phyloP scores from a whole-genome alignment of 73 alveolate genomes.

The Urostyla sp. region DNA sequence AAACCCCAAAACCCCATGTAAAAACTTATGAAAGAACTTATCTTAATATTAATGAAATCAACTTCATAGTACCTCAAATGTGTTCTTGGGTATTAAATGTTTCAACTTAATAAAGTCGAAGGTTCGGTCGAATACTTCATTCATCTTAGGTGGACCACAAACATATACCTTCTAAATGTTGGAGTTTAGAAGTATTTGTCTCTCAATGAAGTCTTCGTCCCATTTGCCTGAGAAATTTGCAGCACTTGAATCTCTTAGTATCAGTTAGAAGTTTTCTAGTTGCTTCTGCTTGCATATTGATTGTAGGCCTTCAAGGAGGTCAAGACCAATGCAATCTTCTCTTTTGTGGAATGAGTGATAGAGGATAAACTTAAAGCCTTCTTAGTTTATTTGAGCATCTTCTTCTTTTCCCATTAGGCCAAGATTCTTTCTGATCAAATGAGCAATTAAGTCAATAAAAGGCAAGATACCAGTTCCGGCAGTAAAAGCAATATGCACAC shows the following conservation, averaged over 20 bases:
- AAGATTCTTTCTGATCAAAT: slow-evolving; percentile 7
- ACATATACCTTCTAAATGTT: slow-evolving; percentile 15
- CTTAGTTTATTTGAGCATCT: neutral
- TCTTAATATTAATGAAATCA: no score
- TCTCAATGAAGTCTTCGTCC: slow-evolving; percentile 24
- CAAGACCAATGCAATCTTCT: slow-evolving; percentile 19
- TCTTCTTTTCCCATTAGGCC: neutral
- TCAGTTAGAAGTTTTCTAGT: slow-evolving; percentile 18
- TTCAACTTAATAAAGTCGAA: neutral
- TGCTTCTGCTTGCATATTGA: neutral
- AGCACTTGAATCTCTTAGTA: neutral
- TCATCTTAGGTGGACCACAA: slow-evolving; percentile 55
- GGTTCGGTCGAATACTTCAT: slow-evolving; percentile 39
- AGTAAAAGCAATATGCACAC: slow-evolving; percentile 30
- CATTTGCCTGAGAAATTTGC: neutral
- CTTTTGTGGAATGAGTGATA: slow-evolving; percentile 21
- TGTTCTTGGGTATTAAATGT: no score
- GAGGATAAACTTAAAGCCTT: neutral
- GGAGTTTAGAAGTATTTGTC: neutral
- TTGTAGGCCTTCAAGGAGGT: slow-evolving; percentile 22
- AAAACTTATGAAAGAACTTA: no score
- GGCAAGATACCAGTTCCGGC: slow-evolving; percentile 39
- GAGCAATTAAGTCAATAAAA: slow-evolving; percentile 25
- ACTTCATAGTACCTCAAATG: no score
- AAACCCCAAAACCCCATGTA: no score